Conservation (phyloP, 129 eudicot genomes). For the Tanacetum coccineum region DNA sequence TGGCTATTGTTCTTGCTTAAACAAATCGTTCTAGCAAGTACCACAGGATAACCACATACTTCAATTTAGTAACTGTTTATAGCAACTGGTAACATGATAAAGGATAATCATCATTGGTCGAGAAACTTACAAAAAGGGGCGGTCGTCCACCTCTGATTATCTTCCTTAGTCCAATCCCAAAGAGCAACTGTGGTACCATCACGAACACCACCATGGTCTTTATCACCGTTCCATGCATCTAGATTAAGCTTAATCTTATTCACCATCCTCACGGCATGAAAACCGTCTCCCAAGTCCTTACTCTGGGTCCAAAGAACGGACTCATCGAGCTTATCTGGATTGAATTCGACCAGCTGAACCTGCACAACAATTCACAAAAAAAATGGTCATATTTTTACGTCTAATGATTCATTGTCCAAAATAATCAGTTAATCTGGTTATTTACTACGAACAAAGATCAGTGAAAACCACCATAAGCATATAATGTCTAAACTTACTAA, state of each 20-base stretch:
- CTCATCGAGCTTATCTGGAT: constrained; percentile 64
- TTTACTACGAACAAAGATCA: neutral
- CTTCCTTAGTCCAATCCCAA: constrained; percentile 70
- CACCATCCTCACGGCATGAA: constrained; percentile 74
- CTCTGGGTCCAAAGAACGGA: constrained; percentile 84
- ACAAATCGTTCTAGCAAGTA: neutral
- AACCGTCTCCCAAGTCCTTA: constrained; percentile 74
- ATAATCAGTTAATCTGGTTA: neutral
- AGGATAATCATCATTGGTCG: neutral
- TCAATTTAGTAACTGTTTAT: too few species aligned
- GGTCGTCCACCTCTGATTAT: constrained; percentile 82
- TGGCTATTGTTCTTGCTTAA: neutral
- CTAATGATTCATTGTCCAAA: neutral
- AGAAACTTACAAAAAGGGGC: constrained; percentile 58
- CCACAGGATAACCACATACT: too few species aligned
- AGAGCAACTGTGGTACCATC: constrained; percentile 62
- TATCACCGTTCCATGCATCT: constrained; percentile 67
- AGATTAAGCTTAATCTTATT: constrained; percentile 66
- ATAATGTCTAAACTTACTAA: neutral
- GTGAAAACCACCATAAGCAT: neutral
- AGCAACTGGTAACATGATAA: too few species aligned
- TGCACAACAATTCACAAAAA: constrained; percentile 22
- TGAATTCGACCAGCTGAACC: constrained; percentile 69
- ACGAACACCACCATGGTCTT: constrained; percentile 70
- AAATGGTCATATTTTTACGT: neutral